Base-by-base conservation (phyloP, 352 stramenopile species). In the Hyaloperonospora brassicae region DNA sequence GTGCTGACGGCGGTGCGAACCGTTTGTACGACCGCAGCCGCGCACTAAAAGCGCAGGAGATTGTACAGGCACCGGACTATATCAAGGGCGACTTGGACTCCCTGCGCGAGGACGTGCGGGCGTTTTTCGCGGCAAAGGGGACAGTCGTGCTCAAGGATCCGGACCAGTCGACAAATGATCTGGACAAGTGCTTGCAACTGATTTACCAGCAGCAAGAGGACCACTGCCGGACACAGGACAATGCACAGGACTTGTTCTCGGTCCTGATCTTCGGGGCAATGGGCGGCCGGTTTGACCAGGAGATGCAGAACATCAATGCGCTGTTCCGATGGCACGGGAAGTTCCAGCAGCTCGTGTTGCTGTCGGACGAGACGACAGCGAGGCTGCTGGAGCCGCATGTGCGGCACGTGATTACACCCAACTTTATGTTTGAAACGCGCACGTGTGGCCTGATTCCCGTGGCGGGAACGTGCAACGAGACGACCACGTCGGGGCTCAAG, bases 1-100 rank as follows among this genome's bases (percentile, higher is more conserved):
- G 94, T 69, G 95, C 95, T 1, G 95, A 98, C 65, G 95, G 95
- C 41, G 95, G 94, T 30, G 95, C 95, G 52, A 98, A 98, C 68
- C 81, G 93, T 45, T 76, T 98, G 11, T 95, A 92, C 61, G 81
- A 98, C 56, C 70, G 68, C 53, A 77, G 70, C 31, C 48, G 64
- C 23, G 34, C 57, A 36, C 49, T 84, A 21, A 55, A 64, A 1
- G 75, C 62, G 24, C 57, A 73, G 46, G 55, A 80, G 13, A 50
- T 68, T 34, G 59, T 81, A 25, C 51, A n/a, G 13, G 39, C 88
- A 25, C 95, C 95, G 14, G 70, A 97, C 61, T 86, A 87, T 36
- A 97, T 98, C 61, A 95, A 96, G 45, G 95, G 95, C 31, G 95
- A 98, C 68, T 72, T 98, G 49, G 95, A 98, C 74, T 98, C 89